Conservation (phyloP, 805 yeast species). For the Ascoidea rubescens region DNA sequence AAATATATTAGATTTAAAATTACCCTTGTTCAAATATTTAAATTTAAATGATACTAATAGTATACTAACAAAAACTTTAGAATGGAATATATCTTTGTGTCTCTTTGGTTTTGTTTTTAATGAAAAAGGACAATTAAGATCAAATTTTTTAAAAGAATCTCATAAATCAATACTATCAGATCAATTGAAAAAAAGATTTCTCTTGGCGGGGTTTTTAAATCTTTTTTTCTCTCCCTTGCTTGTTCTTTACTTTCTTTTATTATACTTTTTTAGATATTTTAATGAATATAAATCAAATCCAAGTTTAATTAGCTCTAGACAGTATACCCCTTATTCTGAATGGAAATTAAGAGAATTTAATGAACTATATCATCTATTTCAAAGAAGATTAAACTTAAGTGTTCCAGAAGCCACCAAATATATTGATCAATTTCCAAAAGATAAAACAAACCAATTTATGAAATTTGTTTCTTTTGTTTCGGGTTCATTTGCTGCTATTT, state of each 20-base stretch:
- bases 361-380: constrained; percentile 82
- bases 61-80: constrained; percentile 70
- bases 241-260: constrained; percentile 65
- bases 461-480: constrained; percentile 59
- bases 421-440: constrained; percentile 86
- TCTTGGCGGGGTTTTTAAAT: constrained; percentile 78
- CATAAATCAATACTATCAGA: constrained; percentile 52
- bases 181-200: constrained; percentile 67
- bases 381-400: constrained; percentile 63
- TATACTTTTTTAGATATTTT: constrained; percentile 82
- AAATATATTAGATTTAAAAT: constrained; percentile 51
- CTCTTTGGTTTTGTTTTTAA: constrained; percentile 78
- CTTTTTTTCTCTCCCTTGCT: constrained; percentile 75
- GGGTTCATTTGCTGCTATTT: constrained; percentile 82
- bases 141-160: constrained; percentile 52
- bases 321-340: constrained; percentile 86
- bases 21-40: constrained; percentile 30
- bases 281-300: constrained; percentile 89
- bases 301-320: constrained; percentile 65
- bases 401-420: constrained; percentile 70
- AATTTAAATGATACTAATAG: constrained; percentile 18
- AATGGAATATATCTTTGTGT: constrained; percentile 88
- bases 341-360: constrained; percentile 94
- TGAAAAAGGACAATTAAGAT: constrained; percentile 68
- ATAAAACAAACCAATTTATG: constrained; percentile 38